These are phyloP conservation scores for Rhododendron griersonianum DNA, from an alignment of 148 eudicot species.

Conservation along the genomic window DNA sequence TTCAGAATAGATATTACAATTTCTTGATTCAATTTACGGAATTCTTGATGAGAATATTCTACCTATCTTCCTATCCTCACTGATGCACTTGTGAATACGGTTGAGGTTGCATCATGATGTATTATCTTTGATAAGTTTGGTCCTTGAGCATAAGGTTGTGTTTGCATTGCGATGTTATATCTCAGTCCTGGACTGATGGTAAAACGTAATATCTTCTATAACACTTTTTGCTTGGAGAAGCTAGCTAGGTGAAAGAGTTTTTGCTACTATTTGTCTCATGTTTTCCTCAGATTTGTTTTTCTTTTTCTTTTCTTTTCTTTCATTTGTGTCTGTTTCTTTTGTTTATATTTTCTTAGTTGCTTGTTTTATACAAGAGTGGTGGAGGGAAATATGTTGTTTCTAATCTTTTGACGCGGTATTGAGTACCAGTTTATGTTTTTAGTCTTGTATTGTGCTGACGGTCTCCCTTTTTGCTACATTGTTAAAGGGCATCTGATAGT, in stretches of 20 bases:
- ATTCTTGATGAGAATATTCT: background rate
- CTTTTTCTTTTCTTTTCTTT: background rate
- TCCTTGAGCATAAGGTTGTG: background rate
- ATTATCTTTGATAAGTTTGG: background rate
- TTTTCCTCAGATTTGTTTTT: background rate
- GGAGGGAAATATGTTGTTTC: background rate
- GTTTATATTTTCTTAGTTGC: background rate
- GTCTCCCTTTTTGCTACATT: constrained; percentile 3
- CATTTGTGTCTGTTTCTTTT: background rate
- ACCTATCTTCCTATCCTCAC: background rate
- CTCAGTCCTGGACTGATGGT: background rate
- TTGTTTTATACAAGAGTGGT: background rate
- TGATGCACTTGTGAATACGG: background rate
- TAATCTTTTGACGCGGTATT: background rate
- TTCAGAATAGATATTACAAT: background rate
- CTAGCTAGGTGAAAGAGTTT: background rate
- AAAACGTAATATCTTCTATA: background rate
- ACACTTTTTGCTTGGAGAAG: background rate
- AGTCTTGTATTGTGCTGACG: background rate
- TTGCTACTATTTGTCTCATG: background rate
- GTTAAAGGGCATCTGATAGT: constrained; percentile 52
- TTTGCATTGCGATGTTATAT: background rate
- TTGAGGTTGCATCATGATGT: background rate
- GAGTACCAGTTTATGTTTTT: background rate
- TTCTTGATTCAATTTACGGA: background rate